Evolutionary conservation across 192 early-diverging fungal species (phyloP).

Genomic region (Jimgerdemannia flammicorona): DNA sequence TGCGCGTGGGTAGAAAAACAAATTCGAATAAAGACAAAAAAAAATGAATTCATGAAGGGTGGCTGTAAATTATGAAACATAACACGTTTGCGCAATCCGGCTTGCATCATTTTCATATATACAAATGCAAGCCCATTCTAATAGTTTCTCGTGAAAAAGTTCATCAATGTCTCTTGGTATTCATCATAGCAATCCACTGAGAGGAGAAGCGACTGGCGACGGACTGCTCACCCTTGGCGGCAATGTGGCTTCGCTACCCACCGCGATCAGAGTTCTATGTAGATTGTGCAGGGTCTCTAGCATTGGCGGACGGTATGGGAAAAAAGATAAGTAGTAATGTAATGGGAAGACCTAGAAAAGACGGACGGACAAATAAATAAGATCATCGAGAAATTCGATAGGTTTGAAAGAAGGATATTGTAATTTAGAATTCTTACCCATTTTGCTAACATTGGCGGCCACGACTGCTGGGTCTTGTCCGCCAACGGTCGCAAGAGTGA

Average conservation of each 20-base stretch:
- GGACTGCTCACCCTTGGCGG: neutral
- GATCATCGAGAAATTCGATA: neutral
- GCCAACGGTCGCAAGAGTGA: constrained; percentile 10
- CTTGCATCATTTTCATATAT: too few relatives aligned
- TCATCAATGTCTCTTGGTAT: too few relatives aligned
- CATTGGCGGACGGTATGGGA: constrained; percentile 39
- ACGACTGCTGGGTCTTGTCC: constrained; percentile 26
- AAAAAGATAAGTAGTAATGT: constrained; percentile 52
- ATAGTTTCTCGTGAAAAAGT: too few relatives aligned
- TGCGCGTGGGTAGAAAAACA: too few relatives aligned
- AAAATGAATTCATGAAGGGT: too few relatives aligned
- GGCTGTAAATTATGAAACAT: too few relatives aligned
- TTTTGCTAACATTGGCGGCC: constrained; percentile 44
- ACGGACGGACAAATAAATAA: neutral
- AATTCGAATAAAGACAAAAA: too few relatives aligned
- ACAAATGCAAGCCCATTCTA: too few relatives aligned
- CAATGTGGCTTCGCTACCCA: neutral
- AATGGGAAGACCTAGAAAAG: constrained; percentile 27
- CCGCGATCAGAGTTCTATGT: constrained; percentile 31
- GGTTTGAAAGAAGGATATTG: neutral
- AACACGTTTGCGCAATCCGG: too few relatives aligned
- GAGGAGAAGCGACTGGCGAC: neutral
- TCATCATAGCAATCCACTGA: neutral
- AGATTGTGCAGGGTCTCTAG: constrained; percentile 36
- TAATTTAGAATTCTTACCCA: constrained; percentile 37